Percentiles rank a stretch among this genome's conserved stretches.
Evolutionary conservation across 805 yeast species (phyloP).

Genomic region (Yamadazyma akitaensis): DNA sequence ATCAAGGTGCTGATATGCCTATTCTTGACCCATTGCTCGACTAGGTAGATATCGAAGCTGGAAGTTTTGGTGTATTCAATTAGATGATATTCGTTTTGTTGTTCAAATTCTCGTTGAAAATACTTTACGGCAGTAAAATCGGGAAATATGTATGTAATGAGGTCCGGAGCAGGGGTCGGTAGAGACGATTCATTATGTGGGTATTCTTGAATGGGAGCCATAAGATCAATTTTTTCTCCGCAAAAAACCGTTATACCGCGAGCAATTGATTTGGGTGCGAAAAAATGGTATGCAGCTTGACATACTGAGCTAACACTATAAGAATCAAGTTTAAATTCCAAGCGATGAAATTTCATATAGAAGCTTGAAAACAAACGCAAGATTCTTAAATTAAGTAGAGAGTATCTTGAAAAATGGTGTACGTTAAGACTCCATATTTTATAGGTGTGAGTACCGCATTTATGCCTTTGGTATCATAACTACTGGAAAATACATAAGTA

Average conservation of each 20-base stretch:
- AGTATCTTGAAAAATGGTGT: too few relatives aligned
- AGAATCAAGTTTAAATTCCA: too few relatives aligned
- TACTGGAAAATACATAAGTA: too few relatives aligned
- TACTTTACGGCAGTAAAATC: constrained; percentile 54
- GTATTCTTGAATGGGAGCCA: constrained; percentile 1
- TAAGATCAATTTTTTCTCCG: not conserved
- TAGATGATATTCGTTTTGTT: constrained; percentile 34
- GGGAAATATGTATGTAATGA: constrained; percentile 47
- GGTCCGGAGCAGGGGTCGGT: constrained; percentile 11
- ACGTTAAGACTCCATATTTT: too few relatives aligned
- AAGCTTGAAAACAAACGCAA: too few relatives aligned
- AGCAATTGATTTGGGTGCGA: not conserved
- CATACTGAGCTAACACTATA: too few relatives aligned
- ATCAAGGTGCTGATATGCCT: constrained; percentile 65
- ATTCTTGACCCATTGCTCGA: constrained; percentile 90
- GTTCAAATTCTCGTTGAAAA: constrained; percentile 38
- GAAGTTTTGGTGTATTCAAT: constrained; percentile 46
- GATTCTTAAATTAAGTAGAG: too few relatives aligned
- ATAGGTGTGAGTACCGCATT: too few relatives aligned
- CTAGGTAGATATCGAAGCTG: constrained; percentile 88
- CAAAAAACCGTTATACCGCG: not conserved
- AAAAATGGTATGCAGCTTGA: too few relatives aligned
- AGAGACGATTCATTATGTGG: not conserved
- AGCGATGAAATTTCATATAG: too few relatives aligned
- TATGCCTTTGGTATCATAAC: too few relatives aligned